Conservation (phyloP, 2,329 filamentous ascomycete species). For the Monilinia laxa region DNA sequence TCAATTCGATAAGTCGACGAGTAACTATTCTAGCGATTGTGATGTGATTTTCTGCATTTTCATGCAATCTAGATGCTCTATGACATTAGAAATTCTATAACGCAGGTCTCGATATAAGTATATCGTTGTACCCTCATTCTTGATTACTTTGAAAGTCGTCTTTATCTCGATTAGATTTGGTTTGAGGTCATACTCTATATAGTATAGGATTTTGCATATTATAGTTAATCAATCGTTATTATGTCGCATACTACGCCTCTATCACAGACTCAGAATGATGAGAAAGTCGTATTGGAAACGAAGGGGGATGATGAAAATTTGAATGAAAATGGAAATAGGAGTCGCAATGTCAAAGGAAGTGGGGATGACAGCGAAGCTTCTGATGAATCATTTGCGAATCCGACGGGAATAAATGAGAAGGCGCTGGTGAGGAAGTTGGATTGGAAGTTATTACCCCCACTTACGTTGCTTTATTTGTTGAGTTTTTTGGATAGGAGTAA, state of each 20-base stretch:
- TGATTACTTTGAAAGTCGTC: too few relatives aligned
- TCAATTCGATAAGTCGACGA: background rate
- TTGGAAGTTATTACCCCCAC: conserved; percentile 51
- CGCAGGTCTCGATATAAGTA: background rate
- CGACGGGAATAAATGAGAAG: conserved; percentile 51
- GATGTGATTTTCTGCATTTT: conserved; percentile 6
- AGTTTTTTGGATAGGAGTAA: conserved; percentile 60
- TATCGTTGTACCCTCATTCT: background rate
- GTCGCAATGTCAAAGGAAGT: conserved; percentile 4
- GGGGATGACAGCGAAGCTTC: conserved; percentile 22
- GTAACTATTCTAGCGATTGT: background rate
- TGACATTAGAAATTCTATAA: background rate
- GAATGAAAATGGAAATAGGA: too few relatives aligned
- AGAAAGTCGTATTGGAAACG: background rate
- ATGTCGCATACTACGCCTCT: background rate
- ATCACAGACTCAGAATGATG: background rate
- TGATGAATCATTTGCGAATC: conserved; percentile 30
- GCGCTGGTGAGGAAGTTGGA: conserved; percentile 59
- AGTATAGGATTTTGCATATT: background rate
- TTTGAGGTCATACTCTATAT: background rate
- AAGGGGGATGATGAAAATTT: background rate
- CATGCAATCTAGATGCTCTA: background rate
- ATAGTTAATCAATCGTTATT: background rate
- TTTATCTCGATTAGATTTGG: background rate
- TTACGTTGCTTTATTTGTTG: conserved; percentile 55